Evolutionary conservation across 129 eudicot species (phyloP).

Genomic region (Saussurea involucrata): DNA sequence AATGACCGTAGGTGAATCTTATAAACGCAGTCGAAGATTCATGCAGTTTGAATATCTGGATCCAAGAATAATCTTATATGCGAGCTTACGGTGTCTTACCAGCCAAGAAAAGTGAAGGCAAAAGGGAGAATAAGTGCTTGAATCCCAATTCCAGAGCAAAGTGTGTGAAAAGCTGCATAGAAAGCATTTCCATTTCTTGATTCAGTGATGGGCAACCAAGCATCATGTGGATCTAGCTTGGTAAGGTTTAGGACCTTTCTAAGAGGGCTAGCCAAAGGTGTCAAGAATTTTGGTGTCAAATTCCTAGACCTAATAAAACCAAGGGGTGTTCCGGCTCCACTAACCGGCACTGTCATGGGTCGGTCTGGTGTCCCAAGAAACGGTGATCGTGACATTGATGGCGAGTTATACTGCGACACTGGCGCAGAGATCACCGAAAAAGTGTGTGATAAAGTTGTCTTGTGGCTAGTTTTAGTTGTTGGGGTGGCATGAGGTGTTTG

Average conservation of each 20-base stretch:
- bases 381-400: constrained; percentile 34
- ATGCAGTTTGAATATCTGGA: background rate
- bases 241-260: constrained; percentile 39
- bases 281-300: constrained; percentile 35
- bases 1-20: too few relatives aligned
- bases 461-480: constrained; percentile 8
- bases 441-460: constrained; percentile 8
- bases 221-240: constrained; percentile 49
- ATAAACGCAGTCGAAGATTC: background rate
- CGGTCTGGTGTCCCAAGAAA: constrained; percentile 32
- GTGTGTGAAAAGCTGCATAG: constrained; percentile 47
- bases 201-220: constrained; percentile 56
- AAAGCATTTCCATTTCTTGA: constrained; percentile 49
- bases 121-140: constrained; percentile 54
- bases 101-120: constrained; percentile 50
- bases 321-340: constrained; percentile 17
- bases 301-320: constrained; percentile 30
- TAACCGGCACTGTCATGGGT: constrained; percentile 18
- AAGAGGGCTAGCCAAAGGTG: constrained; percentile 52
- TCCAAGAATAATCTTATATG: background rate
- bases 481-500: constrained; percentile 5
- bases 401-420: constrained; percentile 39
- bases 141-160: constrained; percentile 50
- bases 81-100: constrained; percentile 34
- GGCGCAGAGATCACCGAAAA: constrained; percentile 30